These are phyloP conservation scores for Penicillium decumbens DNA, from an alignment of 2,329 filamentous ascomycete species.

Conservation along the genomic window DNA sequence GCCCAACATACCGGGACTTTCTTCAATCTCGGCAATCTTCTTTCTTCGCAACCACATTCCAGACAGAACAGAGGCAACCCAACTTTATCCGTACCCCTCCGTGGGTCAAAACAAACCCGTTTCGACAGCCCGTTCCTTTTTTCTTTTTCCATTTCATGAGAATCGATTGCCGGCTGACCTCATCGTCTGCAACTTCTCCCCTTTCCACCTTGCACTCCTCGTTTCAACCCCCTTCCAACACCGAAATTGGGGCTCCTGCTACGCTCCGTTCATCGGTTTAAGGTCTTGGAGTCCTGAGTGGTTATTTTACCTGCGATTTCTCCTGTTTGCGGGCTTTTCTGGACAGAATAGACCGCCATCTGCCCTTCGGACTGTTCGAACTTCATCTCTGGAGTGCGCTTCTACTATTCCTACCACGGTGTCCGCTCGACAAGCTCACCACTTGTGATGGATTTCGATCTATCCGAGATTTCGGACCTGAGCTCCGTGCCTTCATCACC, in stretches of 20 bases:
- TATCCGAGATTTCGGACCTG: conserved; percentile 39
- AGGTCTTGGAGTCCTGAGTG: conserved; percentile 6
- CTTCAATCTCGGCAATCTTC: not conserved
- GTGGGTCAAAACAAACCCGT: conserved; percentile 37
- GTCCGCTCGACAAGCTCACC: not conserved
- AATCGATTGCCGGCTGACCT: conserved; percentile 16
- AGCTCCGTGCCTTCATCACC: conserved; percentile 42
- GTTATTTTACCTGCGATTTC: conserved; percentile 6
- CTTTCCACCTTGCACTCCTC: conserved; percentile 19
- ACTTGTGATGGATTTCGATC: conserved; percentile 24
- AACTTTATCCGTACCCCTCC: conserved; percentile 4
- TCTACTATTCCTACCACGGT: conserved; percentile 5
- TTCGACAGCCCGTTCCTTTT: conserved; percentile 10
- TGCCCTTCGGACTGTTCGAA: not conserved
- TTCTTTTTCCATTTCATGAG: not conserved
- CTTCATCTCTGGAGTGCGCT: conserved; percentile 1
- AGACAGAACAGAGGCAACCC: not conserved
- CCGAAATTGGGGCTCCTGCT: not conserved
- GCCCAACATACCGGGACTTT: conserved; percentile 6
- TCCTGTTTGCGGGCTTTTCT: conserved; percentile 8
- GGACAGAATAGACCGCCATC: conserved; percentile 2
- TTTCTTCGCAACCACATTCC: conserved; percentile 22
- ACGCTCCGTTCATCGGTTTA: not conserved
- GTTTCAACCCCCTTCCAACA: conserved; percentile 13
- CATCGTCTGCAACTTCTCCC: conserved; percentile 19